A percentile compares a stretch with the other conserved stretches of the same genome.
phyloP scores from a whole-genome alignment of 768 basidiomycete species.

The Boletus huronensis region DNA sequence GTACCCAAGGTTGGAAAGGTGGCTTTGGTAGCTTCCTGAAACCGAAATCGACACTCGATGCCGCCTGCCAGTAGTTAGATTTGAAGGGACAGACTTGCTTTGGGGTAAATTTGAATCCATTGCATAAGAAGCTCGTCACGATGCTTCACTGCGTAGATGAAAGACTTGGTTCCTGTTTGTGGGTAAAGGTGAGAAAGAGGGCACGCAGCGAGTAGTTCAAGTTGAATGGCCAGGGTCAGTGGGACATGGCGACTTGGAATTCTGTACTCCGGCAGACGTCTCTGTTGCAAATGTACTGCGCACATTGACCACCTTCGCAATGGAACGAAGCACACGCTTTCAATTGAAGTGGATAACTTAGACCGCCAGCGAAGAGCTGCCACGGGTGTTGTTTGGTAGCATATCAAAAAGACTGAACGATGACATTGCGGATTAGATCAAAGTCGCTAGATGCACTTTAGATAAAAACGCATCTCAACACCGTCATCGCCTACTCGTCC shows the following conservation, averaged over 20 bases:
- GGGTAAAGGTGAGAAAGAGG: not conserved
- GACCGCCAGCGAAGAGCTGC: not conserved
- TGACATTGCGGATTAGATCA: constrained; percentile 13
- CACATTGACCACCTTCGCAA: not conserved
- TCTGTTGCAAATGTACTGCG: not conserved
- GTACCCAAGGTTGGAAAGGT: constrained; percentile 42
- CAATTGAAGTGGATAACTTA: constrained; percentile 1
- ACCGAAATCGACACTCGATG: constrained; percentile 27
- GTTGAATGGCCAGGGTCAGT: not conserved
- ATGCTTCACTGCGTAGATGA: not conserved
- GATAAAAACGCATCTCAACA: constrained; percentile 16
- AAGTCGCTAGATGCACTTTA: constrained; percentile 11
- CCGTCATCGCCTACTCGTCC: constrained; percentile 46
- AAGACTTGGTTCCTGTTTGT: not conserved
- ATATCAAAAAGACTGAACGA: not conserved
- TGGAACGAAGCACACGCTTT: not conserved
- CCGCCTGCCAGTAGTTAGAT: constrained; percentile 13
- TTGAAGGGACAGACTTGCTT: constrained; percentile 28
- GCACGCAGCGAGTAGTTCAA: not conserved
- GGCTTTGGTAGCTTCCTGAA: constrained; percentile 44
- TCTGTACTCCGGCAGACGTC: not conserved
- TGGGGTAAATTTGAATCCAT: constrained; percentile 20
- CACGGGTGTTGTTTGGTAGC: not conserved
- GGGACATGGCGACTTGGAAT: constrained; percentile 2
- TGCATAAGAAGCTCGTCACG: not conserved